phyloP scores from a whole-genome alignment of 225 moss, liverwort and hornwort species.

The Anthoceros angustus region DNA sequence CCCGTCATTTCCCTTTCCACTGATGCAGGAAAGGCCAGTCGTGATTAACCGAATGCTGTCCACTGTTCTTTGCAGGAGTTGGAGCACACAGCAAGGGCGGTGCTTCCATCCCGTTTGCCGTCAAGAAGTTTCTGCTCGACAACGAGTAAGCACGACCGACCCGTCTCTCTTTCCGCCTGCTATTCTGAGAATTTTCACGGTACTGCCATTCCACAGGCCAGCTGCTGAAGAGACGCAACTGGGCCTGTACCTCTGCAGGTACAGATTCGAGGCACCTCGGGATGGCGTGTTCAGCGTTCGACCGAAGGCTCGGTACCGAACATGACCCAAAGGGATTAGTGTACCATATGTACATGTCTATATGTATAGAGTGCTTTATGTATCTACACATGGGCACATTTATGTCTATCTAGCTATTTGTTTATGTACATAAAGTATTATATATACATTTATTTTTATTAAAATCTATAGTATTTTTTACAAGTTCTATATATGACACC shows the following conservation, averaged over 20 bases:
- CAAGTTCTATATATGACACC: no score
- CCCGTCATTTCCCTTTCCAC: neutral
- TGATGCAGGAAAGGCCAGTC: neutral
- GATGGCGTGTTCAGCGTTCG: conserved; percentile 3
- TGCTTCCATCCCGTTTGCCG: conserved; percentile 39
- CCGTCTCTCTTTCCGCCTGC: neutral
- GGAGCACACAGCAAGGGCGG: conserved; percentile 51
- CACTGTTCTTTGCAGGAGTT: conserved; percentile 23
- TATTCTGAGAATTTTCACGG: neutral
- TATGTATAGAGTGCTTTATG: conserved; percentile 31
- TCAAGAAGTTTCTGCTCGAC: conserved; percentile 37
- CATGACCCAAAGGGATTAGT: neutral
- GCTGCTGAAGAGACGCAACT: neutral
- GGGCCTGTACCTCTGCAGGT: neutral
- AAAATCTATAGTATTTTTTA: no score
- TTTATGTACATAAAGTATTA: no score
- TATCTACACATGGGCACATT: no score
- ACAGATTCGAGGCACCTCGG: conserved; percentile 2
- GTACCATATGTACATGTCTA: conserved; percentile 6
- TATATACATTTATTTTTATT: no score
- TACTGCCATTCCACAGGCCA: neutral
- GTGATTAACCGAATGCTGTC: no score
- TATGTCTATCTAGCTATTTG: no score
- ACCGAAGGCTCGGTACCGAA: neutral
- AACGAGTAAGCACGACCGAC: conserved; percentile 18